A percentile compares a stretch with the other conserved stretches of the same genome.
Evolutionary conservation across 495 filamentous ascomycete genomes (phyloP).

Genomic region (Sporormia fimetaria): DNA sequence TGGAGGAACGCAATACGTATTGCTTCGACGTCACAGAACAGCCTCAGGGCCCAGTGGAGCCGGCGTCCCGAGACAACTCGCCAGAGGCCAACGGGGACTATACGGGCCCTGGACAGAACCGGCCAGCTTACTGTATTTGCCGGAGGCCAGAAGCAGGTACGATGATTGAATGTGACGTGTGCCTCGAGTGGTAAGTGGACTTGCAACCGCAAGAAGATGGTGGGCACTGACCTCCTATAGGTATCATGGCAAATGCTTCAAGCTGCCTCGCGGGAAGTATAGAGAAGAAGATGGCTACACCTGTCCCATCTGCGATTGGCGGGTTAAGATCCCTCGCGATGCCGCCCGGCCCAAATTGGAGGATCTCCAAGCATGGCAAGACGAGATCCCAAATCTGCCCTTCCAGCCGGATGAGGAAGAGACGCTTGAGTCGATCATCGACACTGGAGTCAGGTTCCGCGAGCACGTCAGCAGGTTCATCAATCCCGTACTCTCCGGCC

Average conservation of each 20-base stretch:
- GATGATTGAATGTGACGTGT: conserved; percentile 99
- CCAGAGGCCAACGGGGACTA: conserved; percentile 54
- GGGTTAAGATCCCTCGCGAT: conserved; percentile 96
- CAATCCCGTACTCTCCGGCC: conserved; percentile 66
- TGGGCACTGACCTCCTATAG: conserved; percentile 33
- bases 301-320: conserved; percentile 95
- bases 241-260: conserved; percentile 97
- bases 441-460: conserved; percentile 72
- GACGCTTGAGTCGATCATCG: conserved; percentile 68
- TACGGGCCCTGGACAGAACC: conserved; percentile 43
- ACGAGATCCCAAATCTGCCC: conserved; percentile 68
- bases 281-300: conserved; percentile 98
- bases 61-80: conserved; percentile 72
- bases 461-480: conserved; percentile 70
- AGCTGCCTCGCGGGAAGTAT: conserved; percentile 93
- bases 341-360: conserved; percentile 92
- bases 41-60: conserved; percentile 82
- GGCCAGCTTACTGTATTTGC: conserved; percentile 95
- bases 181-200: conserved; percentile 78
- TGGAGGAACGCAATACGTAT: conserved; percentile 71
- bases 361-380: conserved; percentile 77
- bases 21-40: conserved; percentile 92
- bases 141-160: conserved; percentile 85
- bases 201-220: background rate
- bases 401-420: conserved; percentile 97